Evolutionary conservation across 345 rosid genomes (phyloP).

Genomic region (Citrus sp.): DNA sequence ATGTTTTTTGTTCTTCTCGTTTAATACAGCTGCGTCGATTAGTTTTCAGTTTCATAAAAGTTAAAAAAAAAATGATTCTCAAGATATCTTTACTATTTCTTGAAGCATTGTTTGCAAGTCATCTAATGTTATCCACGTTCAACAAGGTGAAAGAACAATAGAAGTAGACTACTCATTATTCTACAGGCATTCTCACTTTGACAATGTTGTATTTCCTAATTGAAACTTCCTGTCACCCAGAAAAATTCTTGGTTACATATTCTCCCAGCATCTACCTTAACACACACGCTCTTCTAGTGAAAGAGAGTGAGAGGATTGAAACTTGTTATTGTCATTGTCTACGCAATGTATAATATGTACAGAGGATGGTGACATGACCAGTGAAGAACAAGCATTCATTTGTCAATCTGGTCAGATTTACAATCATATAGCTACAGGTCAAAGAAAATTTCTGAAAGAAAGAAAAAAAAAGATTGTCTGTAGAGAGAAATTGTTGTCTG

Average conservation of each 20-base stretch:
- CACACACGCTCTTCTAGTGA: background rate
- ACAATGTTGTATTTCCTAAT: background rate
- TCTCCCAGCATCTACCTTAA: background rate
- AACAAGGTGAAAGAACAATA: background rate
- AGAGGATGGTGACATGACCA: background rate
- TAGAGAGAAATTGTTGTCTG: background rate
- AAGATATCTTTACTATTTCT: background rate
- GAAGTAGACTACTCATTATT: background rate
- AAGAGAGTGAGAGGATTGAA: background rate
- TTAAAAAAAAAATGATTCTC: background rate
- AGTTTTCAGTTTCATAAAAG: background rate
- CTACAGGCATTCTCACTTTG: background rate
- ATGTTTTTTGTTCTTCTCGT: background rate
- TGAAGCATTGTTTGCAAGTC: background rate
- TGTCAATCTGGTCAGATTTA: background rate
- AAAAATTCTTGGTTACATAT: background rate
- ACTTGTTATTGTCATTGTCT: background rate
- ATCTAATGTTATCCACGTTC: background rate
- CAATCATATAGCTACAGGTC: background rate
- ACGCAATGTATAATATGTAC: background rate
- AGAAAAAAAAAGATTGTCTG: background rate
- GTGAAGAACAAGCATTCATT: background rate
- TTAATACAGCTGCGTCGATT: background rate
- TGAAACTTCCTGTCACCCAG: background rate
- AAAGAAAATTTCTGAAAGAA: background rate